A percentile compares a stretch with the other conserved stretches of the same genome.
These are phyloP conservation scores for Fusarium torreyae DNA, from an alignment of 2,329 filamentous ascomycete species.

Conservation along the genomic window DNA sequence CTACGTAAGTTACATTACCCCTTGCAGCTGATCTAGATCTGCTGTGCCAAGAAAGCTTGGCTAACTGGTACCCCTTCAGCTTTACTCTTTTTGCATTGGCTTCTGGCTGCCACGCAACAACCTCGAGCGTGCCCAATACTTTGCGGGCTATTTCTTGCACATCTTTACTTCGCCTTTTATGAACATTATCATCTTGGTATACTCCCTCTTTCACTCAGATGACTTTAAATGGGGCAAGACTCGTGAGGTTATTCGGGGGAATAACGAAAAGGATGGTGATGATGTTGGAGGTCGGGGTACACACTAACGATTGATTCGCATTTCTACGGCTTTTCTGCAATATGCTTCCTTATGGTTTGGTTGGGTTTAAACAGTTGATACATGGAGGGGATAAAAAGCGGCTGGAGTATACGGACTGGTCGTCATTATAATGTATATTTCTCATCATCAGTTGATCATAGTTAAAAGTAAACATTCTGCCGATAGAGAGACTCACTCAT, in stretches of 20 bases:
- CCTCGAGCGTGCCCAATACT: constrained; percentile 57
- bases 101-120: constrained; percentile 60
- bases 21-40: constrained; percentile 13
- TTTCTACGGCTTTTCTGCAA: constrained; percentile 2
- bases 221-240: constrained; percentile 65
- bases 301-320: constrained; percentile 26
- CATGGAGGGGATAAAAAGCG: neutral
- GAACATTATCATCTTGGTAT: constrained; percentile 60
- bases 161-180: constrained; percentile 58
- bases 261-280: constrained; percentile 48
- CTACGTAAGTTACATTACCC: constrained; percentile 56
- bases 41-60: constrained; percentile 9
- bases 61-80: constrained; percentile 47
- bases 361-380: neutral
- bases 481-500: constrained; percentile 4
- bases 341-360: neutral
- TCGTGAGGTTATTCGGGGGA: constrained; percentile 54
- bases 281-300: constrained; percentile 47
- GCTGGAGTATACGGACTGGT: constrained; percentile 21
- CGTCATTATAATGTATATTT: constrained; percentile 32
- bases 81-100: constrained; percentile 60
- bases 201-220: constrained; percentile 60
- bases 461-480: neutral
- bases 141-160: constrained; percentile 58
- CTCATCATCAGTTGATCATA: neutral